Conservation (phyloP, 1,284 basidiomycete species). For the Microbotryum saponariae region DNA sequence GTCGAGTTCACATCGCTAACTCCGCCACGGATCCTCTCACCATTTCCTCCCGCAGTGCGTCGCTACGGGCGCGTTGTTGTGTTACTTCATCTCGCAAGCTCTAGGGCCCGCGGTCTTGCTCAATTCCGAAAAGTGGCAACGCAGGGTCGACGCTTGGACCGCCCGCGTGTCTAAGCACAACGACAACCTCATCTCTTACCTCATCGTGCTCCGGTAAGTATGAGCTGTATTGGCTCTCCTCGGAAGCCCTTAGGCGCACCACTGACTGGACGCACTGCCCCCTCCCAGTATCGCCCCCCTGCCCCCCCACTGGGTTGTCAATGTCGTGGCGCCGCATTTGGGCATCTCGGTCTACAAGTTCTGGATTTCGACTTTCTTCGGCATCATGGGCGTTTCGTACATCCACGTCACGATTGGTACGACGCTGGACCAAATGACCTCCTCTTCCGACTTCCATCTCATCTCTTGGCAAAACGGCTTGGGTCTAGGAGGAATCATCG, state of each 20-base stretch:
- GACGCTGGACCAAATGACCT: conserved; percentile 83
- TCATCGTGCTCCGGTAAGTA: conserved; percentile 62
- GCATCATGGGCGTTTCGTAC: conserved; percentile 76
- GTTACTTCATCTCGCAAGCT: conserved; percentile 83
- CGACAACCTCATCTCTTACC: conserved; percentile 74
- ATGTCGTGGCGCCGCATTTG: conserved; percentile 85
- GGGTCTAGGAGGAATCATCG: conserved; percentile 54
- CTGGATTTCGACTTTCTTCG: conserved; percentile 83
- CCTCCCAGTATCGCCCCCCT: conserved; percentile 72
- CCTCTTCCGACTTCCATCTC: conserved; percentile 81
- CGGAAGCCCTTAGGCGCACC: background rate
- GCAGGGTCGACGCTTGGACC: conserved; percentile 70
- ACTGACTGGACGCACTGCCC: background rate
- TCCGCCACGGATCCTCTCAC: background rate
- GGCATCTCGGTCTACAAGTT: conserved; percentile 78
- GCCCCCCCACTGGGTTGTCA: conserved; percentile 89
- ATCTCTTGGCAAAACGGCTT: conserved; percentile 48
- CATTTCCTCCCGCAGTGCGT: conserved; percentile 53
- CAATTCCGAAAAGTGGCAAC: conserved; percentile 67
- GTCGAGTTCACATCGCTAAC: background rate
- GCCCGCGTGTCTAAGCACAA: conserved; percentile 61
- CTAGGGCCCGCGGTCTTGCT: conserved; percentile 79
- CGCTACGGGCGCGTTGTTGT: conserved; percentile 80
- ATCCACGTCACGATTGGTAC: conserved; percentile 95
- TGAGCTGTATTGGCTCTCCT: background rate